phyloP scores from a whole-genome alignment of 345 rosid species.

The Euphorbia tirucalli region DNA sequence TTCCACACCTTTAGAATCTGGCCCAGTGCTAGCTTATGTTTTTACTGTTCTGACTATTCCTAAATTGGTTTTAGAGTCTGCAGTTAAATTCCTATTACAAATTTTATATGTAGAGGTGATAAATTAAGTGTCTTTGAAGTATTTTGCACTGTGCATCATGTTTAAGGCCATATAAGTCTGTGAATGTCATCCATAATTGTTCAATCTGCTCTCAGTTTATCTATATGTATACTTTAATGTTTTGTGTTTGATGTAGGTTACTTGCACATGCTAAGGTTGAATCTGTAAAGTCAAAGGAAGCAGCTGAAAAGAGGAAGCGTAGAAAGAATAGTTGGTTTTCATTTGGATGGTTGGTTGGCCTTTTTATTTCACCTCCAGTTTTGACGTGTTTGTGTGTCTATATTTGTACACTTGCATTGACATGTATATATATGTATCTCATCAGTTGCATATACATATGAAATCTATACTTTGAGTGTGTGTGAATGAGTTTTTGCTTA shows the following conservation, averaged over 20 bases:
- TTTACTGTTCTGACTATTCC: background rate
- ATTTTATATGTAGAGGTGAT: background rate
- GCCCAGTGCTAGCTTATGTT: background rate
- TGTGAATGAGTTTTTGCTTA: slow-evolving; percentile 3
- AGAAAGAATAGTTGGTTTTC: slow-evolving; percentile 87
- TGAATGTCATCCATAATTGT: background rate
- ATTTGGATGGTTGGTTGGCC: slow-evolving; percentile 63
- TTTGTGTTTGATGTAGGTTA: slow-evolving; percentile 47
- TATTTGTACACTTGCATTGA: background rate
- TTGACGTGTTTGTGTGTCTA: background rate
- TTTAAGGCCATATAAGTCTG: background rate
- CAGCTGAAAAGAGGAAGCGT: slow-evolving; percentile 76
- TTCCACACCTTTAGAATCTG: background rate
- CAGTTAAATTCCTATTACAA: background rate
- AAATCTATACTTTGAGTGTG: background rate
- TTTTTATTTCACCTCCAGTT: slow-evolving; percentile 9
- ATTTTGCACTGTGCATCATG: background rate
- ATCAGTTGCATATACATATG: background rate
- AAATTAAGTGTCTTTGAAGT: background rate
- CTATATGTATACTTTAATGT: background rate
- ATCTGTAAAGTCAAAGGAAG: slow-evolving; percentile 87
- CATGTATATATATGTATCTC: background rate
- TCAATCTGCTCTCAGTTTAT: background rate
- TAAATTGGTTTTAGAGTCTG: background rate
- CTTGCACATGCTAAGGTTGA: slow-evolving; percentile 99